Evolutionary conservation across 2,329 filamentous ascomycete species (phyloP).

Genomic region (Epichloe brachyelytri): DNA sequence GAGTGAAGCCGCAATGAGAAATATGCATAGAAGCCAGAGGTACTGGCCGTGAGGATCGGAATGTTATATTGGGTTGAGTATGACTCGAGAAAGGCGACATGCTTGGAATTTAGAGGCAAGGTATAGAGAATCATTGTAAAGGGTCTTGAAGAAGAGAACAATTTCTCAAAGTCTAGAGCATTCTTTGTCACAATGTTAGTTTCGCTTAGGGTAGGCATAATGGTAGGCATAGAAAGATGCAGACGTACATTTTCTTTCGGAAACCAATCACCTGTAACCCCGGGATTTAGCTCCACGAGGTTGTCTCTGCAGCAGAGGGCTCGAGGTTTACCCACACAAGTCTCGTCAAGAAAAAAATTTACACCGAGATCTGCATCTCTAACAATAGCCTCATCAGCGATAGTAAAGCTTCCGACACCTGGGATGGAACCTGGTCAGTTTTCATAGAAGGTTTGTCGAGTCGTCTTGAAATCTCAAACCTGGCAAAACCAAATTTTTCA

Average conservation of each 20-base stretch:
- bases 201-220: not conserved
- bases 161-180: conserved; percentile 22
- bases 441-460: not conserved
- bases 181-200: conserved; percentile 12
- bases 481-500: conserved; percentile 95
- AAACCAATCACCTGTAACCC: conserved; percentile 67
- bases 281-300: conserved; percentile 80
- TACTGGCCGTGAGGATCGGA: conserved; percentile 73
- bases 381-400: conserved; percentile 71
- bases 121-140: conserved; percentile 46
- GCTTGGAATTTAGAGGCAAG: conserved; percentile 32
- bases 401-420: conserved; percentile 84
- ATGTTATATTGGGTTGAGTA: conserved; percentile 45
- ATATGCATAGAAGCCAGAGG: conserved; percentile 81
- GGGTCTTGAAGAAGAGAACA: conserved; percentile 26
- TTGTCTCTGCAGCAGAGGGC: conserved; percentile 66
- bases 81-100: conserved; percentile 30
- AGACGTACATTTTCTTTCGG: conserved; percentile 28
- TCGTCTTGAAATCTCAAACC: conserved; percentile 30
- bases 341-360: conserved; percentile 90
- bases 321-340: conserved; percentile 61
- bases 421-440: not conserved
- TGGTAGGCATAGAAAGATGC: not conserved
- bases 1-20: conserved; percentile 68
- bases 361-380: conserved; percentile 74